Conservation (phyloP, 2,329 filamentous ascomycete species). For the Aspergillus amoenus region DNA sequence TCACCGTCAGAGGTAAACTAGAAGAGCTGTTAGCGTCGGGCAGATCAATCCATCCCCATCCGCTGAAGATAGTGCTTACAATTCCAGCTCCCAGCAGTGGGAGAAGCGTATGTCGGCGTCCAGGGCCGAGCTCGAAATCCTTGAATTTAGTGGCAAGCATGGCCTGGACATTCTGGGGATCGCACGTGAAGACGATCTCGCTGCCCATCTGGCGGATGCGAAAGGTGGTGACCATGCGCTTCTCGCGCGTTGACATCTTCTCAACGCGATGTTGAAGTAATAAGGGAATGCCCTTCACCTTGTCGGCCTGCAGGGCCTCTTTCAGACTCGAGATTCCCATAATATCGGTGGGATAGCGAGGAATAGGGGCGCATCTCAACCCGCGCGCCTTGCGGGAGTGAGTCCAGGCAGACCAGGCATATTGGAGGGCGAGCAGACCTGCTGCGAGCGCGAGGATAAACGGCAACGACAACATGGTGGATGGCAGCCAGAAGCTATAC, state of each 20-base stretch:
- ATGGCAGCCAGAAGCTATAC: not conserved
- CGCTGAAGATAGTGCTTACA: slow-evolving; percentile 23
- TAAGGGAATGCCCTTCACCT: slow-evolving; percentile 23
- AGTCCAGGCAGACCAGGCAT: slow-evolving; percentile 23
- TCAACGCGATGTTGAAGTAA: slow-evolving; percentile 21
- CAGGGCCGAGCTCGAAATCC: slow-evolving; percentile 77
- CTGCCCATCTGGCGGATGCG: slow-evolving; percentile 23
- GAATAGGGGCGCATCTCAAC: slow-evolving; percentile 25
- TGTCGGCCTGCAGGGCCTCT: slow-evolving; percentile 25
- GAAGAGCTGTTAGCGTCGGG: slow-evolving; percentile 6
- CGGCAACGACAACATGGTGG: slow-evolving; percentile 19
- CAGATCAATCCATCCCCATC: not conserved
- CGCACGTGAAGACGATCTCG: slow-evolving; percentile 30
- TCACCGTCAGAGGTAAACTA: slow-evolving; percentile 69
- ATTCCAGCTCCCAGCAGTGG: slow-evolving; percentile 47
- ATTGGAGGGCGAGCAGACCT: slow-evolving; percentile 24
- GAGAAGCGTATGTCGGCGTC: slow-evolving; percentile 63
- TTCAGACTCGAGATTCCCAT: slow-evolving; percentile 26
- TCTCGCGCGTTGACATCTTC: slow-evolving; percentile 22
- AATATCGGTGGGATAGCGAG: slow-evolving; percentile 28
- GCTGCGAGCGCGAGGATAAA: slow-evolving; percentile 24
- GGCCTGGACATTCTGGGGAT: slow-evolving; percentile 72
- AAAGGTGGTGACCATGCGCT: slow-evolving; percentile 28
- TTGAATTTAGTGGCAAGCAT: slow-evolving; percentile 78
- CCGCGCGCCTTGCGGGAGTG: slow-evolving; percentile 27